Base-by-base conservation (phyloP, 2,329 filamentous ascomycete species). In the Coniochaeta ligniaria region DNA sequence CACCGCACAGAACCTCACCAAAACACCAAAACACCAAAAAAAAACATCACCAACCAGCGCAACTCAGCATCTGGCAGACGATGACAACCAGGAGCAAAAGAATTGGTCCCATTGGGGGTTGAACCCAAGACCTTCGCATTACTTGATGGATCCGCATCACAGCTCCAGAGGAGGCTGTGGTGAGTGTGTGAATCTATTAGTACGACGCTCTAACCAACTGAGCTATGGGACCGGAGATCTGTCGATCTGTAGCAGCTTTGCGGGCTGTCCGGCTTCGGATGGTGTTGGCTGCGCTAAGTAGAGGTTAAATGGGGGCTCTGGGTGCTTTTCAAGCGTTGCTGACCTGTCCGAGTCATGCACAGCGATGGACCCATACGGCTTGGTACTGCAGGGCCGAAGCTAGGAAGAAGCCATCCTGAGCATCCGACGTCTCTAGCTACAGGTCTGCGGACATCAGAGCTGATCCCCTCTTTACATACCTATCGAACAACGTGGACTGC, bases 61-160 rank as follows among this genome's bases (percentile, higher is more conserved):
- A 24, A 6, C 3, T 47, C 38, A 41, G 20, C n/a, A 12, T 14
- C 20, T 24, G 22, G 17, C 17, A 43, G n/a, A 47, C 14, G 43
- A 11, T 14, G 43, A 7, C 41, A 43, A 6, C 4, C 4, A 22
- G 41, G 20, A 47, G 47, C 22, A 52, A 52, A 52, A 52, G 47
- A 26, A 52, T 31, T 52, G 47, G 47, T 52, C 47, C 47, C 24
- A 28, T 28, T 52, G 47, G 47, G 47, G 47, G 24, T 52, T 52
- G 47, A 52, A 52, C 47, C 47, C 47, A 52, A 52, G 47, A 52
- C 47, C 47, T 52, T 52, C 47, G 47, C 47, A 52, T 52, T 52
- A 52, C 47, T 52, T 28, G 24, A 52, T 52, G 47, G 22, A 33
- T 33, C 31, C 31, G 31, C 5, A 33, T 52, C 47, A 31, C n/a